Conservation (phyloP, 1,284 basidiomycete species). For the Trichosporon coremiiforme region DNA sequence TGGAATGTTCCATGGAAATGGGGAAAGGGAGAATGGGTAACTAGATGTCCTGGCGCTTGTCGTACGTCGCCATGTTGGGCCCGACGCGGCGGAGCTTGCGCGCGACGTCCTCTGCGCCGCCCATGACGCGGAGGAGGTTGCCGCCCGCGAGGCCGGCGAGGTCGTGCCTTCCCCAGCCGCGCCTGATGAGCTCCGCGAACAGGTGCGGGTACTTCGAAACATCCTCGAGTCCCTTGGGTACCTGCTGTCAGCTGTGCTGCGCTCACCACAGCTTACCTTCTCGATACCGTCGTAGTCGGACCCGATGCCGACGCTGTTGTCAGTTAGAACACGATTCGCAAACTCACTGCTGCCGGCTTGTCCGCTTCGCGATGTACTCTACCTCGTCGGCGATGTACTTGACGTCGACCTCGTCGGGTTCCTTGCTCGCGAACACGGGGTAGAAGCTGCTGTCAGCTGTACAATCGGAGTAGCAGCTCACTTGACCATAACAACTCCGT, state of each 20-base stretch:
- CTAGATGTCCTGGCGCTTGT: constrained; percentile 56
- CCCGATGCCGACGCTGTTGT: constrained; percentile 60
- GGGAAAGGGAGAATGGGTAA: not conserved
- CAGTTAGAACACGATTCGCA: not conserved
- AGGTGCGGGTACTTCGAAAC: constrained; percentile 72
- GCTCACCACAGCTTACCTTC: constrained; percentile 20
- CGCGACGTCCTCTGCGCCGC: constrained; percentile 70
- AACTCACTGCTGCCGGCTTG: constrained; percentile 76
- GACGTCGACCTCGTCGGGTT: constrained; percentile 66
- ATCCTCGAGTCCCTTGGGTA: constrained; percentile 65
- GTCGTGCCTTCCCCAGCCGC: constrained; percentile 78
- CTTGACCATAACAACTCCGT: constrained; percentile 82
- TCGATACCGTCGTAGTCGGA: constrained; percentile 81
- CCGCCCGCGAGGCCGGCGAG: constrained; percentile 77
- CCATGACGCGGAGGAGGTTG: constrained; percentile 77
- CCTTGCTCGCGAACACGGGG: constrained; percentile 45
- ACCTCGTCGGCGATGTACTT: constrained; percentile 76
- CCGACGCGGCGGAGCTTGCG: constrained; percentile 61
- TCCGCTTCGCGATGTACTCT: constrained; percentile 74
- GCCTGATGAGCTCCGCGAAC: constrained; percentile 75
- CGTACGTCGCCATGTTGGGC: constrained; percentile 59
- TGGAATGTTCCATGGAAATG: not conserved
- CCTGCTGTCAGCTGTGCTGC: constrained; percentile 24
- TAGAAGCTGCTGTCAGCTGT: constrained; percentile 46
- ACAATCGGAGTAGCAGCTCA: constrained; percentile 24